phyloP scores from a whole-genome alignment of 202 grass and related monocot genomes.

The Zizania palustris region DNA sequence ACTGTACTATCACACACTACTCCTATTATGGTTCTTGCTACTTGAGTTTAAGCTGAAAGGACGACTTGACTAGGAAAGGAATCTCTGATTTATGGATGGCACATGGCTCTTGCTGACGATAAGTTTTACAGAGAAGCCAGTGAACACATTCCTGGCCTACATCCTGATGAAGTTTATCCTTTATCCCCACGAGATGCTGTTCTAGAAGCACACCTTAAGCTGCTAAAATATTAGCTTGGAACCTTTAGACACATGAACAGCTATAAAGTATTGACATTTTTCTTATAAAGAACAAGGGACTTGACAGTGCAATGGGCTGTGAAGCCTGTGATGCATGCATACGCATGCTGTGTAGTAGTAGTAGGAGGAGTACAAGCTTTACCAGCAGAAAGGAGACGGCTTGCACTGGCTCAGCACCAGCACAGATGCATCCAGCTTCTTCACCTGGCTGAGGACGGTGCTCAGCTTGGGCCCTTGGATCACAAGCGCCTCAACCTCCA shows the following conservation, averaged over 20 bases:
- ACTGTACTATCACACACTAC: slow-evolving; percentile 18
- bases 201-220: neutral
- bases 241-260: neutral
- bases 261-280: neutral
- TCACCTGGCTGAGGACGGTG: slow-evolving; percentile 88
- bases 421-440: slow-evolving; percentile 91
- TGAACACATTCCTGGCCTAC: slow-evolving; percentile 2
- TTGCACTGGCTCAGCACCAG: slow-evolving; percentile 86
- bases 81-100: slow-evolving; percentile 37
- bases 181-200: neutral
- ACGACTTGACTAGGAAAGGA: slow-evolving; percentile 20
- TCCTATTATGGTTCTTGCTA: slow-evolving; percentile 18
- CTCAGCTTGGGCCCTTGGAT: slow-evolving; percentile 77
- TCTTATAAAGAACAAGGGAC: slow-evolving; percentile 5
- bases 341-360: neutral
- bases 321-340: slow-evolving; percentile 29
- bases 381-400: slow-evolving; percentile 87
- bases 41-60: slow-evolving; percentile 26
- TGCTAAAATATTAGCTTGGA: neutral
- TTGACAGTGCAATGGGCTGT: slow-evolving; percentile 15
- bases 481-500: slow-evolving; percentile 91
- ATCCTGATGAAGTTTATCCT: slow-evolving; percentile 1
- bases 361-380: slow-evolving; percentile 11
- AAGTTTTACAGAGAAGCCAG: slow-evolving; percentile 8
- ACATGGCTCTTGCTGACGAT: slow-evolving; percentile 36